Evolutionary conservation across 257 asterid genomes (phyloP).

Genomic region (Rhazya stricta): DNA sequence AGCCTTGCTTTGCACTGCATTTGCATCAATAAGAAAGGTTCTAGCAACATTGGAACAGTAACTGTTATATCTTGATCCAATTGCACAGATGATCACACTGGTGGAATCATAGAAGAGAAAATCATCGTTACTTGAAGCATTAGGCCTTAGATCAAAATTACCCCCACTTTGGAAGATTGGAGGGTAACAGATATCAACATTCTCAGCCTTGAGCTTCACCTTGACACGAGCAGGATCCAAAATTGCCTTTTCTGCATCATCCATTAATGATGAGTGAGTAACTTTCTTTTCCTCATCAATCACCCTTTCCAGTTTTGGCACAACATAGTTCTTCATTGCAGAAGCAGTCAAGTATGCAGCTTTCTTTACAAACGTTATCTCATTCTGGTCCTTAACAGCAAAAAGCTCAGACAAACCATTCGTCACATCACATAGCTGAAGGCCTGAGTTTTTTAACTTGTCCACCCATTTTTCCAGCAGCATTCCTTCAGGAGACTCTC

Average conservation of each 20-base stretch:
- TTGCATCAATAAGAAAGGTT: slow-evolving; percentile 56
- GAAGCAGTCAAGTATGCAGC: slow-evolving; percentile 62
- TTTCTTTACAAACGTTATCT: slow-evolving; percentile 46
- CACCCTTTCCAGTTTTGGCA: slow-evolving; percentile 53
- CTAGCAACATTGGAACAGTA: slow-evolving; percentile 74
- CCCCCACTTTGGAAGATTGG: slow-evolving; percentile 85
- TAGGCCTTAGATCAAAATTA: slow-evolving; percentile 59
- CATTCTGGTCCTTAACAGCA: slow-evolving; percentile 51
- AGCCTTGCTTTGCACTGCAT: slow-evolving; percentile 48
- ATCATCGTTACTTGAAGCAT: slow-evolving; percentile 64
- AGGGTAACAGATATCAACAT: slow-evolving; percentile 76
- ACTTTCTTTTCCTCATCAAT: slow-evolving; percentile 77
- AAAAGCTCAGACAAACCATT: slow-evolving; percentile 57
- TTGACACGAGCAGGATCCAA: slow-evolving; percentile 54
- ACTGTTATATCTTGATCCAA: slow-evolving; percentile 69
- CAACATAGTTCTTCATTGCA: slow-evolving; percentile 61
- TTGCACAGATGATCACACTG: slow-evolving; percentile 64
- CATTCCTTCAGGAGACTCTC: slow-evolving; percentile 66
- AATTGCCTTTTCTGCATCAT: slow-evolving; percentile 71
- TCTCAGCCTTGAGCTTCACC: slow-evolving; percentile 65
- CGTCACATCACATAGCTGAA: slow-evolving; percentile 45
- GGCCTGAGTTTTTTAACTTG: slow-evolving; percentile 43
- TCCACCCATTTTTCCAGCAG: slow-evolving; percentile 53
- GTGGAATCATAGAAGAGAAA: slow-evolving; percentile 50
- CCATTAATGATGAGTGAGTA: slow-evolving; percentile 58